Base-by-base conservation (phyloP, 2,329 filamentous ascomycete genomes). In the Exophiala dermatitidis region DNA sequence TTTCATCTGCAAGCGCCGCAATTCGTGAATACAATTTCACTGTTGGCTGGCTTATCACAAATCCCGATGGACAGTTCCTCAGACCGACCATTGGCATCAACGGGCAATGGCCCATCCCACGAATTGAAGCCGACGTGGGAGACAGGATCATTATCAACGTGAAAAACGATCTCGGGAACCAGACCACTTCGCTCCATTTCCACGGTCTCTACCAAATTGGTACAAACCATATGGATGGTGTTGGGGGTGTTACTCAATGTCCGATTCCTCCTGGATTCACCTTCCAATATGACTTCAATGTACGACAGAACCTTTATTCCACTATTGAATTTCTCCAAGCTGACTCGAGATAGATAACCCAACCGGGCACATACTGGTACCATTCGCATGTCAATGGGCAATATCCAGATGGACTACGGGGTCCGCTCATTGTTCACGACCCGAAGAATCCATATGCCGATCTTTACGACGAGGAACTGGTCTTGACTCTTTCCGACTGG, bases 291-390 rank as follows among this genome's bases (percentile, higher is more conserved):
- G 79, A 85, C 65, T 87, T 88, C 64, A 84, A 77, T 2, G 80
- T 84, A 65, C 64, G 51, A 12, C 4, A 5, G 26, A 10, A 19
- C 10, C 3, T 36, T 8, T 7, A 3, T 4, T 34, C 7, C 12
- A 34, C 4, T 12, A 8, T 7, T 19, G 6, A n/a, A 41, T 28
- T 32, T 19, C 26, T 7, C 3, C 10, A 38, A 6, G 4, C 57
- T 64, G 42, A 65, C 52, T 32, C n/a, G 2, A 3, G 37, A 46
- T 37, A 78, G 76, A 64, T 75, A 9, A 66, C 81, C 46, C 84
- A 88, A 71, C 77, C 83, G 0, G 86, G 86, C 30, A 87, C 85
- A 1, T 90, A 88, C 68, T 90, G 86, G 86, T 90, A 90, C 61
- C 85, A 88, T 66, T 85, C 82, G 3, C 85, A 88, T 64, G 76